These are phyloP conservation scores for Fraxinus albicans DNA, from an alignment of 305 asterid species.

Conservation along the genomic window DNA sequence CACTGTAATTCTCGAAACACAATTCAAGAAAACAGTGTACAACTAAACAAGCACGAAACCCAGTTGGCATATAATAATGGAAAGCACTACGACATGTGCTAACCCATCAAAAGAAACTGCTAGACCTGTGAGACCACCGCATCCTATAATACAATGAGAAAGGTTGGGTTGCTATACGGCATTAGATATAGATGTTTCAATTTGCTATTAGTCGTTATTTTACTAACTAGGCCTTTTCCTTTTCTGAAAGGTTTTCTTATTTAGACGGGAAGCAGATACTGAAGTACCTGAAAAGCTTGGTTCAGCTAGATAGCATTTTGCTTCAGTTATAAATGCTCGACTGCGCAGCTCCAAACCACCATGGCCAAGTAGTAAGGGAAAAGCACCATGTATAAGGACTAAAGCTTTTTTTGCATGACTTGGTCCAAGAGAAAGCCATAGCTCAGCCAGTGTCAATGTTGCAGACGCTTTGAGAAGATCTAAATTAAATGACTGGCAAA, in stretches of 20 bases:
- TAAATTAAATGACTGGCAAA: slow-evolving; percentile 84
- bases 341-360: slow-evolving; percentile 93
- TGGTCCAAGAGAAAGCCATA: slow-evolving; percentile 92
- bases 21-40: neutral
- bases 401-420: slow-evolving; percentile 78
- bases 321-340: slow-evolving; percentile 80
- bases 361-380: slow-evolving; percentile 88
- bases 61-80: neutral
- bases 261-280: neutral
- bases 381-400: slow-evolving; percentile 72
- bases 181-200: neutral
- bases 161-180: neutral
- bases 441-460: slow-evolving; percentile 75
- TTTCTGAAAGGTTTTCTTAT: neutral
- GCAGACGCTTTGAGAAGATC: slow-evolving; percentile 97
- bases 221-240: neutral
- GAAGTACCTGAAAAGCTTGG: slow-evolving; percentile 67
- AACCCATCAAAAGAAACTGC: neutral
- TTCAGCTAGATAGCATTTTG: slow-evolving; percentile 85
- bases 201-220: neutral
- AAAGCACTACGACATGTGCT: neutral
- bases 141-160: neutral
- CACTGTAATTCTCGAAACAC: neutral
- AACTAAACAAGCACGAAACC: neutral
- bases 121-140: neutral